A percentile compares a stretch with the other conserved stretches of the same genome.
Conservation (phyloP, 306 rosid species). For the Urtica urens region DNA sequence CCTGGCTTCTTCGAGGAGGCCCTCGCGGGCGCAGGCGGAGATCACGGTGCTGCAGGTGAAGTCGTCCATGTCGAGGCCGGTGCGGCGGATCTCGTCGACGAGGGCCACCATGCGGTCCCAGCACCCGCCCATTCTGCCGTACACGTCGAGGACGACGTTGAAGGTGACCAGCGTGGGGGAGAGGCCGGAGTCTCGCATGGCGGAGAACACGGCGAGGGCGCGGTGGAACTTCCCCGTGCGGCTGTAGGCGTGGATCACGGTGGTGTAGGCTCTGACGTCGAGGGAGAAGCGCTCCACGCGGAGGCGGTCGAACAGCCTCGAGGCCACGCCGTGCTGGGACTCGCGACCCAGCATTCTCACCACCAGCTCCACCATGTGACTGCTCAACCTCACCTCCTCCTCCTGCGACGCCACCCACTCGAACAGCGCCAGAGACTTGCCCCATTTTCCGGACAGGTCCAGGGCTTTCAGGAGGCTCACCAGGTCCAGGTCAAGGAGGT, state of each 20-base stretch:
- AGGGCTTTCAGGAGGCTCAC: constrained; percentile 60
- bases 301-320: constrained; percentile 64
- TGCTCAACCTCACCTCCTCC: constrained; percentile 40
- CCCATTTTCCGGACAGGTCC: constrained; percentile 72
- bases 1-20: constrained; percentile 73
- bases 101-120: constrained; percentile 62
- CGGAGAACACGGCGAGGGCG: constrained; percentile 58
- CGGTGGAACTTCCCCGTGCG: constrained; percentile 60
- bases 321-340: constrained; percentile 74
- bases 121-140: constrained; percentile 93
- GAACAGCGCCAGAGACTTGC: constrained; percentile 58
- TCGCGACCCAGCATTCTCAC: constrained; percentile 75
- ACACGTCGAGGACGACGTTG: constrained; percentile 91
- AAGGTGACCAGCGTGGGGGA: constrained; percentile 85
- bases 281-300: constrained; percentile 65
- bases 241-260: constrained; percentile 66
- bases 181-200: constrained; percentile 57
- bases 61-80: constrained; percentile 70
- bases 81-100: constrained; percentile 64
- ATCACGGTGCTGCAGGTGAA: constrained; percentile 91
- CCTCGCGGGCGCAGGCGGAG: constrained; percentile 87
- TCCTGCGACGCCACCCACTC: constrained; percentile 58
- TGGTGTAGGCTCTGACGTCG: constrained; percentile 67
- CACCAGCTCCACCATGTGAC: constrained; percentile 57
- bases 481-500: constrained; percentile 60